Base-by-base conservation (phyloP, 1,284 basidiomycete species). In the Fomitopsis pinicola region DNA sequence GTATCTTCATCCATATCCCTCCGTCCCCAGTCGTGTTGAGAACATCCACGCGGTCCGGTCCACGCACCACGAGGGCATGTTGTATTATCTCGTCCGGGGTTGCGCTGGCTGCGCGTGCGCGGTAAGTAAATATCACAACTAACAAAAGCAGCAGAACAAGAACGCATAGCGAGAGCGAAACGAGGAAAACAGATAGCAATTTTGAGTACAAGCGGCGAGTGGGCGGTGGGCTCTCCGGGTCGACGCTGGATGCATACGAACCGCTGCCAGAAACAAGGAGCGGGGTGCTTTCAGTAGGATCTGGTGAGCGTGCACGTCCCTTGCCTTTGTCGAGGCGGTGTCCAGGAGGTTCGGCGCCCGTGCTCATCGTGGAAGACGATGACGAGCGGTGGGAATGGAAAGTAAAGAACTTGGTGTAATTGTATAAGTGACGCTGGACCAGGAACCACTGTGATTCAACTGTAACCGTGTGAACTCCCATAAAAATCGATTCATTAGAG, bases 61-160 rank as follows among this genome's bases (percentile, higher is more conserved):
- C 87, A 54, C 77, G 72, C 46, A 88, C 73, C 9, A 83, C 77
- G 9, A 91, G 69, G n/a, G 82, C 81, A 22, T 78, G 74, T 42
- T 83, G 73, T 45, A 90, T 69, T 59, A 89, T 72, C 62, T 84
- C 82, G 62, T 89, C 80, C 9, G 84, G 78, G 2, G 84, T 81
- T n/a, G 84, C 67, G 59, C 74, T 71, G 10, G 83, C 78, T 1
- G 82, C 81, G 45, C 78, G 79, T 17, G 86, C 77, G 35, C 83
- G 82, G 67, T 89, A 91, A 1, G 86, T 84, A 75, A 82, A 89
- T 6, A 82, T 83, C 8, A 90, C 72, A 30, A 88, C 64, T 1
- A 75, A 76, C 8, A 84, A 45, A 2, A 80, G 57, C 14, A 81
- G 67, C 57, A 83, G 77, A 8, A 77, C 40, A 14, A 83, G 17